A percentile compares a stretch with the other conserved stretches of the same genome.
These are phyloP conservation scores for Priceomyces haplophilus DNA, from an alignment of 805 yeast species.

Conservation along the genomic window DNA sequence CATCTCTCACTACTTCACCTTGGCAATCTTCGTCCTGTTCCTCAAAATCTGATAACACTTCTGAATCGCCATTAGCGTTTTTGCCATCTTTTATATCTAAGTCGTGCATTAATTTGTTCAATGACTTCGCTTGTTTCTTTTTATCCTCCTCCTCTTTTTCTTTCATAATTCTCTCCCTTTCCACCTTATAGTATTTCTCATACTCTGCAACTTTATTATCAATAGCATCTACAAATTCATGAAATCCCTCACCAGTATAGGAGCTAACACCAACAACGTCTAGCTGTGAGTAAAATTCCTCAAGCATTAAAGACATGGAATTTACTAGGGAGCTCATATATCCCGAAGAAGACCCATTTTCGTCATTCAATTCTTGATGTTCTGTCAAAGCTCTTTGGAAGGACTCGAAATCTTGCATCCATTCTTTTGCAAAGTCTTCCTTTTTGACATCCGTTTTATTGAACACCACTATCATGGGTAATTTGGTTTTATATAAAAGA, in stretches of 20 bases:
- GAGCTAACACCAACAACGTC: conserved; percentile 94
- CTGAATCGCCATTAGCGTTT: conserved; percentile 31
- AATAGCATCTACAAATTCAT: conserved; percentile 81
- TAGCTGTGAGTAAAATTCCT: conserved; percentile 89
- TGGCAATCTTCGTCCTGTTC: conserved; percentile 45
- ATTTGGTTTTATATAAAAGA: conserved; percentile 87
- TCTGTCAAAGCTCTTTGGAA: conserved; percentile 76
- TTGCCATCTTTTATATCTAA: conserved; percentile 57
- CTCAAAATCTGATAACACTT: conserved; percentile 51
- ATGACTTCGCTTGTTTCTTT: conserved; percentile 64
- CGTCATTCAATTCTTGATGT: conserved; percentile 65
- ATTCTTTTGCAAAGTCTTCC: conserved; percentile 84
- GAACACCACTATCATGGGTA: conserved; percentile 95
- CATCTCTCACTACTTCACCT: conserved; percentile 49
- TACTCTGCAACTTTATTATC: conserved; percentile 87
- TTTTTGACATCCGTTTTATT: conserved; percentile 89
- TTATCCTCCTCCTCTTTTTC: conserved; percentile 76
- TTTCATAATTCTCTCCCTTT: conserved; percentile 76
- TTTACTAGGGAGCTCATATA: conserved; percentile 93
- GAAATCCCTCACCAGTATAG: conserved; percentile 91
- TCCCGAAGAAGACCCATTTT: conserved; percentile 64
- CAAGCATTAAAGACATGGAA: conserved; percentile 93
- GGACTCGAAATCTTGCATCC: conserved; percentile 96
- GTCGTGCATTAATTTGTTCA: conserved; percentile 79
- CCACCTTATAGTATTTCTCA: conserved; percentile 75